Evolutionary conservation across 202 grass and related monocot genomes (phyloP), one percentile per base, ranked within the genome.

Genomic region (Miscanthus sacchariflorus): DNA sequence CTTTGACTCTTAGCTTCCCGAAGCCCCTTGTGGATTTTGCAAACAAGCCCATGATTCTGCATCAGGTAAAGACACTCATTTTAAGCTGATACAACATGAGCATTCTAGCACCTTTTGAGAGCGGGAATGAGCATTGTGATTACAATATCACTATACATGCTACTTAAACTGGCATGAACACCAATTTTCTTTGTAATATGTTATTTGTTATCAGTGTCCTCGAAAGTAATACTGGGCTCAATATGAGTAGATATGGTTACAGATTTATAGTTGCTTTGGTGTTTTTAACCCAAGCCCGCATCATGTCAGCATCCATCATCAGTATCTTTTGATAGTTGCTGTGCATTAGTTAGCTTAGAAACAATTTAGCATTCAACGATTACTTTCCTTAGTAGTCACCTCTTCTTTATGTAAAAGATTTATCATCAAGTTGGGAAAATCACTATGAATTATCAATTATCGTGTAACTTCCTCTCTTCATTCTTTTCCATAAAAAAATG

Each of bases 11-110:
- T 52, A 98, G 96, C 75, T 88, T 98, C 80, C 96, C 96, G 9
- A 98, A 98, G 87, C 96, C 96, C 1, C 92, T 98, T 19, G 96
- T 98, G 21, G 96, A 98, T 95, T 98, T 96, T 88, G 96, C 93
- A 28, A 98, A 98, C 87, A 95, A 96, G 68, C 96, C 96, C 15
- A 93, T 95, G 93, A 91, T 95, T 64, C 86, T 93, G 79, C 93
- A 95, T 89, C 93, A 95, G 93, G 93, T 95, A 87, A 74, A n/a
- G 21, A 46, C 35, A 66, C 25, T 76, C 24, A 15, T 78, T 89
- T 81, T 87, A 4, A 56, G 65, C 61, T 61, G 64, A 70, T 65
- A 35, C 5, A 45, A 5, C 13, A 39, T 48, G 63, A 67, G 44
- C 33, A 46, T 74, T 18, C 19, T 36, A 56, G 5, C 30, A 28